These are phyloP conservation scores for Russula sp. DNA, from an alignment of 768 basidiomycete species.

Conservation along the genomic window DNA sequence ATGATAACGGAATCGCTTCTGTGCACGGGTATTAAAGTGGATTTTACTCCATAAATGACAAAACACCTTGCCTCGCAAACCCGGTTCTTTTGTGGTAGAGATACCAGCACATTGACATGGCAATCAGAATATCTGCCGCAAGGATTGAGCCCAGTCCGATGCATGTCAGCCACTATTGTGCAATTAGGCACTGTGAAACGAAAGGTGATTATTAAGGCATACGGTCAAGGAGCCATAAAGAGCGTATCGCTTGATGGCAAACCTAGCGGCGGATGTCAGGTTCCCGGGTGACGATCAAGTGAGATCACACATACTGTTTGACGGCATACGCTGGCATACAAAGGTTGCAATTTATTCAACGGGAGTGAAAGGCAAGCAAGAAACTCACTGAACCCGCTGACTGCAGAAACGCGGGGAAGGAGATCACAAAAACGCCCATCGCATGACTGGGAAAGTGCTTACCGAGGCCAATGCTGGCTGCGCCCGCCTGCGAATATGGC, in stretches of 20 bases:
- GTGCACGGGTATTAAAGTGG: not conserved
- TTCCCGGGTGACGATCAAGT: not conserved
- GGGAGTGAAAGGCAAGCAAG: not conserved
- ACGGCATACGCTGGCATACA: constrained; percentile 39
- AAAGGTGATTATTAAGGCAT: constrained; percentile 16
- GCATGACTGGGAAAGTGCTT: constrained; percentile 12
- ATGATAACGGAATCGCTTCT: constrained; percentile 29
- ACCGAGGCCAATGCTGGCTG: constrained; percentile 42
- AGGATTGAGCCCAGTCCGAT: constrained; percentile 41
- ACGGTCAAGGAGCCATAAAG: constrained; percentile 32
- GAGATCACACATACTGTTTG: constrained; percentile 34
- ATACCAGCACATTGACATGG: constrained; percentile 43
- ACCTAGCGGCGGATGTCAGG: constrained; percentile 16
- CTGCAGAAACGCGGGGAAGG: constrained; percentile 9
- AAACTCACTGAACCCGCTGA: constrained; percentile 25
- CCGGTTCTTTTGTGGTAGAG: constrained; percentile 45
- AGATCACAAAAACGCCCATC: not conserved
- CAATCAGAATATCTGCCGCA: constrained; percentile 46
- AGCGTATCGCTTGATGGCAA: constrained; percentile 32
- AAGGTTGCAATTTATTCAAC: not conserved
- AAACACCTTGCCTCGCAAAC: constrained; percentile 33
- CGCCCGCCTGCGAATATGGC: constrained; percentile 24
- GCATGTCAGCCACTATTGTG: constrained; percentile 43
- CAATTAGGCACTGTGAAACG: not conserved
- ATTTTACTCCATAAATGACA: not conserved